Evolutionary conservation across 2,329 filamentous ascomycete species (phyloP).

Genomic region (Ophidiomyces ophidiicola): DNA sequence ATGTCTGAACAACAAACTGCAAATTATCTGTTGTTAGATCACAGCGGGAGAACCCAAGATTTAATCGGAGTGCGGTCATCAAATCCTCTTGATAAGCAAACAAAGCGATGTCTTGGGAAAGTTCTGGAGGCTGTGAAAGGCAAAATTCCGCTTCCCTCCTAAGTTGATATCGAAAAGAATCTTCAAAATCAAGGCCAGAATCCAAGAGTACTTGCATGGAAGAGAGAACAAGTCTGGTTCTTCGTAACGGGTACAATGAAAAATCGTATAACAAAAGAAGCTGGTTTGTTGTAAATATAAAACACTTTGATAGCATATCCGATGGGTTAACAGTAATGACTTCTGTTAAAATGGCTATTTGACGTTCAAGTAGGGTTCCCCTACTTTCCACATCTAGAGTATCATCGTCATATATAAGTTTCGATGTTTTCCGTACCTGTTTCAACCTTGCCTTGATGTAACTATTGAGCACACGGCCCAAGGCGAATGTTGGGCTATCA

Average conservation of each 20-base stretch:
- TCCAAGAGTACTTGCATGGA: constrained; percentile 27
- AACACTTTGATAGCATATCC: constrained; percentile 22
- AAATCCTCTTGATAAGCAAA: constrained; percentile 21
- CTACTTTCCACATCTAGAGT: constrained; percentile 20
- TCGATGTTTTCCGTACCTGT: constrained; percentile 10
- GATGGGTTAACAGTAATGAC: constrained; percentile 19
- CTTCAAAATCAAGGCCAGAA: constrained; percentile 22
- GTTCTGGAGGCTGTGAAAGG: constrained; percentile 15
- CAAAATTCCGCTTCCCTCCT: constrained; percentile 19
- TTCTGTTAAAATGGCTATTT: constrained; percentile 27
- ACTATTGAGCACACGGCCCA: constrained; percentile 28
- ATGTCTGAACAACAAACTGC: constrained; percentile 24
- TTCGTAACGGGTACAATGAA: constrained; percentile 27
- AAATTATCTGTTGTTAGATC: constrained; percentile 21
- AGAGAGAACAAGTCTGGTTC: constrained; percentile 26
- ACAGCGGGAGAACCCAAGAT: constrained; percentile 26
- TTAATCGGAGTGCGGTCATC: constrained; percentile 26
- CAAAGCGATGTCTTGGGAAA: constrained; percentile 21
- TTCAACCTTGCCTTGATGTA: constrained; percentile 26
- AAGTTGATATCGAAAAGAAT: constrained; percentile 21
- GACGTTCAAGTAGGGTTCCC: constrained; percentile 28
- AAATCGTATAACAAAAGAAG: constrained; percentile 27
- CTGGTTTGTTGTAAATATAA: constrained; percentile 21
- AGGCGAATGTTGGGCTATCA: constrained; percentile 26
- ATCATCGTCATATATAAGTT: constrained; percentile 25